Conservation (phyloP, 2,329 filamentous ascomycete species). For the Phaeosphaeriaceae sp. region DNA sequence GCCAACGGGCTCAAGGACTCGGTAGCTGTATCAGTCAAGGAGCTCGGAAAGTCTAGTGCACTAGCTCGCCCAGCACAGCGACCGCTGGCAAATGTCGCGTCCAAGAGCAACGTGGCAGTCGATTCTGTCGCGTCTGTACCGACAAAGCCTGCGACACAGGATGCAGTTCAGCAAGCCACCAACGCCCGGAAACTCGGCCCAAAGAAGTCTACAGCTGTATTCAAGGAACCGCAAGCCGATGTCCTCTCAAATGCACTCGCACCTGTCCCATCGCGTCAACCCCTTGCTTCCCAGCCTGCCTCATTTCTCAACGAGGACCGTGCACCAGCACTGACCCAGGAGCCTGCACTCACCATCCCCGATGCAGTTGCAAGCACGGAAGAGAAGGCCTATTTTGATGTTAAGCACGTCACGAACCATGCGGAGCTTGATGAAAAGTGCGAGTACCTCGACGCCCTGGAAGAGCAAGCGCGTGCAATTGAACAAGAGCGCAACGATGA, state of each 20-base stretch:
- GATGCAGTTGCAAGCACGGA: slow-evolving; percentile 20
- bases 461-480: slow-evolving; percentile 44
- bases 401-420: slow-evolving; percentile 11
- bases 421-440: slow-evolving; percentile 35
- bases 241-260: slow-evolving; percentile 21
- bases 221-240: slow-evolving; percentile 56
- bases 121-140: slow-evolving; percentile 25
- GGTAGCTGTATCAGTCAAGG: slow-evolving; percentile 39
- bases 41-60: slow-evolving; percentile 53
- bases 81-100: slow-evolving; percentile 48
- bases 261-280: slow-evolving; percentile 28
- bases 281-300: slow-evolving; percentile 28
- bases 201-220: slow-evolving; percentile 62
- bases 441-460: slow-evolving; percentile 48
- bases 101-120: slow-evolving; percentile 27
- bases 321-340: slow-evolving; percentile 23
- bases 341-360: slow-evolving; percentile 22
- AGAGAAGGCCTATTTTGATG: slow-evolving; percentile 19
- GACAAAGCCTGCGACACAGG: slow-evolving; percentile 31
- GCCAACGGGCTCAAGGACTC: slow-evolving; percentile 45
- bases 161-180: slow-evolving; percentile 40
- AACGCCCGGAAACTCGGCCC: slow-evolving; percentile 56
- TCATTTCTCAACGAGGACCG: slow-evolving; percentile 32
- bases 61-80: slow-evolving; percentile 69
- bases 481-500: slow-evolving; percentile 48